A percentile compares a stretch with the other conserved stretches of the same genome.
These are phyloP conservation scores for Wickerhamiella spandovensis DNA, from an alignment of 805 yeast species.

Conservation along the genomic window DNA sequence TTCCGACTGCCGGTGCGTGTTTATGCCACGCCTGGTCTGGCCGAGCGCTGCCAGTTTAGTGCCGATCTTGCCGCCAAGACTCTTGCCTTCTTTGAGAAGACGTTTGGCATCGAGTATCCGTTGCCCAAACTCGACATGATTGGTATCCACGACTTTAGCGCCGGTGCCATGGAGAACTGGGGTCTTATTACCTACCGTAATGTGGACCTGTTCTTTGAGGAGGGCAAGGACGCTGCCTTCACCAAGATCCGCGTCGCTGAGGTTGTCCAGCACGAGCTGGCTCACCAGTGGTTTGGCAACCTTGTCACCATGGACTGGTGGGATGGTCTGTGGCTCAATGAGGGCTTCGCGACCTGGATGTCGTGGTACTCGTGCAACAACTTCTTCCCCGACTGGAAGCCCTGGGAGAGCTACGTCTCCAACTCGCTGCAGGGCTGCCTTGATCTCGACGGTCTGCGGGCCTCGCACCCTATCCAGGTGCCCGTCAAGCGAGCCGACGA, in stretches of 20 bases:
- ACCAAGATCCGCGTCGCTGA: conserved; percentile 64
- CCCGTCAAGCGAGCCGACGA: conserved; percentile 68
- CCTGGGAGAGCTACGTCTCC: conserved; percentile 63
- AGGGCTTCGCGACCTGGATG: conserved; percentile 83
- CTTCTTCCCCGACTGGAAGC: conserved; percentile 72
- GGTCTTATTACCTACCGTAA: conserved; percentile 62
- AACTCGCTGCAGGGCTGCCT: conserved; percentile 67
- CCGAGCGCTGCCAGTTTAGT: conserved; percentile 47
- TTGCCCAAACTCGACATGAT: conserved; percentile 70
- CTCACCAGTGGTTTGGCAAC: conserved; percentile 89
- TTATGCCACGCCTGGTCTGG: conserved; percentile 55
- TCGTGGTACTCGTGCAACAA: conserved; percentile 57
- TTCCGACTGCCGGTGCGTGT: conserved; percentile 55
- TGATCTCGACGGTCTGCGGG: conserved; percentile 53
- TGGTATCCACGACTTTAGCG: conserved; percentile 67
- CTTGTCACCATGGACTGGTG: conserved; percentile 88
- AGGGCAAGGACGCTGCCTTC: conserved; percentile 44
- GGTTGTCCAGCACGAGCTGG: conserved; percentile 75
- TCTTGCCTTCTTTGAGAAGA: conserved; percentile 48
- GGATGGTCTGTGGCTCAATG: conserved; percentile 84
- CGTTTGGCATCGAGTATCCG: conserved; percentile 61
- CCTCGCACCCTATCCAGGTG: conserved; percentile 73
- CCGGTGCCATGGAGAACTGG: conserved; percentile 90
- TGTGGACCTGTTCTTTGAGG: conserved; percentile 52
- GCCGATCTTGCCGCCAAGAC: conserved; percentile 53